phyloP scores from a whole-genome alignment of 2,329 filamentous ascomycete genomes.

The Huntiella decipiens region DNA sequence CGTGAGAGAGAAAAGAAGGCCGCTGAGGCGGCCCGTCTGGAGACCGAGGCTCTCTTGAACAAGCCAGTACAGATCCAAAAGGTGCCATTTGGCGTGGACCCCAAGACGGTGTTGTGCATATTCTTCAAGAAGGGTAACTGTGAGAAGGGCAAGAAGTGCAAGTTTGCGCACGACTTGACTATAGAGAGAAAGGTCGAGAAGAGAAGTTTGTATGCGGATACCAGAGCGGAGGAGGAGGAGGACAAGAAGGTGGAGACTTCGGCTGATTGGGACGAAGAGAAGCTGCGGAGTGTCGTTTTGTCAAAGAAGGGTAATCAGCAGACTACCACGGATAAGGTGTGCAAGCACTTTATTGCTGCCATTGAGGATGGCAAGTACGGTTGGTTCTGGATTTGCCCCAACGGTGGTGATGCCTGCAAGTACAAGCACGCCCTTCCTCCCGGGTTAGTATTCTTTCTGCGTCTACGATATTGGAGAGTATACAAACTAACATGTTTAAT shows the following conservation, averaged over 20 bases:
- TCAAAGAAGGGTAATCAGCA: slow-evolving; percentile 96
- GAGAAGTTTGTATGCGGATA: slow-evolving; percentile 78
- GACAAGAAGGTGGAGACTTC: slow-evolving; percentile 82
- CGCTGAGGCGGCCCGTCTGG: slow-evolving; percentile 64
- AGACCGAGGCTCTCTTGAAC: slow-evolving; percentile 65
- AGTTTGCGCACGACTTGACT: slow-evolving; percentile 82
- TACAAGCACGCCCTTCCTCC: slow-evolving; percentile 91
- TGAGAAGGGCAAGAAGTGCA: slow-evolving; percentile 95
- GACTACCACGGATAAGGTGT: slow-evolving; percentile 93
- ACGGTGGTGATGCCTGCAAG: slow-evolving; percentile 94
- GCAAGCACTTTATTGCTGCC: slow-evolving; percentile 94
- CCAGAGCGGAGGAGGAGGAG: slow-evolving; percentile 51
- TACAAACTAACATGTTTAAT: neutral
- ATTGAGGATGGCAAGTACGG: slow-evolving; percentile 98
- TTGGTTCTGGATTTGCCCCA: slow-evolving; percentile 98
- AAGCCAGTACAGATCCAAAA: slow-evolving; percentile 94
- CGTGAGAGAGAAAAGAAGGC: slow-evolving; percentile 81
- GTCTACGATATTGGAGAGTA: neutral
- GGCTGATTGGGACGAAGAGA: slow-evolving; percentile 95
- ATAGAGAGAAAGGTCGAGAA: slow-evolving; percentile 87
- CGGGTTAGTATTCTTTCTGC: slow-evolving; percentile 42
- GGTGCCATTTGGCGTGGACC: slow-evolving; percentile 91
- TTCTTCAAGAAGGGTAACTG: slow-evolving; percentile 96
- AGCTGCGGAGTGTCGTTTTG: slow-evolving; percentile 72
- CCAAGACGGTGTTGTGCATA: slow-evolving; percentile 89